phyloP scores from a whole-genome alignment of 2,329 filamentous ascomycete species.

The Cordyceps tenuipes region DNA sequence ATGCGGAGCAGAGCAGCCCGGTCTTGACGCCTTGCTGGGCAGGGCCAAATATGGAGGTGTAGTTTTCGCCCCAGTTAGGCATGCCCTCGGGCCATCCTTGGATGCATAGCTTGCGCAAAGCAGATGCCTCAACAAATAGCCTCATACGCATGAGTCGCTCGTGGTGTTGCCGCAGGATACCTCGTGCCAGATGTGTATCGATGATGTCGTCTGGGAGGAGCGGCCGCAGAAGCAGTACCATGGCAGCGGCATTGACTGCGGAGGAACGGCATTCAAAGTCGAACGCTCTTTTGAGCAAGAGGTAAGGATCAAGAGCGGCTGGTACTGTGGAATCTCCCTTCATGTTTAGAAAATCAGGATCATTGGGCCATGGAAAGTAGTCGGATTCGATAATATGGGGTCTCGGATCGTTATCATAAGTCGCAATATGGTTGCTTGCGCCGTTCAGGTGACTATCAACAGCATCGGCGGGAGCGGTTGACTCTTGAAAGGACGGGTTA shows the following conservation, averaged over 20 bases:
- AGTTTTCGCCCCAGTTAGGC: constrained; percentile 45
- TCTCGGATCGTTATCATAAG: constrained; percentile 30
- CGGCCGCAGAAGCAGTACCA: constrained; percentile 51
- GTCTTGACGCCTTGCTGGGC: constrained; percentile 48
- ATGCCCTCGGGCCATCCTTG: constrained; percentile 46
- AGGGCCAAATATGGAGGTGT: constrained; percentile 43
- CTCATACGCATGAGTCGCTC: constrained; percentile 50
- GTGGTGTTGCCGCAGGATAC: constrained; percentile 53
- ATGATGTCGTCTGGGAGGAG: constrained; percentile 48
- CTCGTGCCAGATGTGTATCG: constrained; percentile 45
- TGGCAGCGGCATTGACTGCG: constrained; percentile 51
- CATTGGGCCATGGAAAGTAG: constrained; percentile 50
- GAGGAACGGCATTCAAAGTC: constrained; percentile 49
- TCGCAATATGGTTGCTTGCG: constrained; percentile 19
- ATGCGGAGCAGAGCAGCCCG: constrained; percentile 46
- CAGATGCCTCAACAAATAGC: constrained; percentile 51
- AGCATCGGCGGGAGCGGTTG: constrained; percentile 13
- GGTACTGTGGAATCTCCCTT: constrained; percentile 11
- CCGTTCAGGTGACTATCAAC: constrained; percentile 17
- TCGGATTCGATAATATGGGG: constrained; percentile 46
- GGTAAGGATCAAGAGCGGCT: constrained; percentile 46
- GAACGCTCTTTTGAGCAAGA: constrained; percentile 44
- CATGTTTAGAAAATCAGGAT: constrained; percentile 44
- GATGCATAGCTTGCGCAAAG: constrained; percentile 53
- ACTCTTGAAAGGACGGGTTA: constrained; percentile 8